A percentile compares a stretch with the other conserved stretches of the same genome.
These are phyloP conservation scores for Bryum argenteum DNA, from an alignment of 225 moss, liverwort and hornwort species.

Conservation along the genomic window DNA sequence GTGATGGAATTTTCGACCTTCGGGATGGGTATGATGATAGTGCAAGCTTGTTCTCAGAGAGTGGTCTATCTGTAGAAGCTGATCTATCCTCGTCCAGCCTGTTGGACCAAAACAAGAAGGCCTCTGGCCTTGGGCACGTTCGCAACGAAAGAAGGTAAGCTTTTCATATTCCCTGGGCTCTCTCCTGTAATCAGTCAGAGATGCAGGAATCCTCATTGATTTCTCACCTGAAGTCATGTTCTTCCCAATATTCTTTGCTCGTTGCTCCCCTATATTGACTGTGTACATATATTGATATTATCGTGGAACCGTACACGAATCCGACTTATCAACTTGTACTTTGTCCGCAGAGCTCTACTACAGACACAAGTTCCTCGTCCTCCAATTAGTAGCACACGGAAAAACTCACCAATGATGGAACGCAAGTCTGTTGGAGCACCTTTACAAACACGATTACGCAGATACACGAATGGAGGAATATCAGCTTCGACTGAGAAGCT, in stretches of 20 bases:
- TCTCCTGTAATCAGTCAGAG: not conserved
- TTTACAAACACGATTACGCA: conserved; percentile 47
- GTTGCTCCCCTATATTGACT: not conserved
- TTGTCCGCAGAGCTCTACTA: conserved; percentile 47
- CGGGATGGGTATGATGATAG: conserved; percentile 66
- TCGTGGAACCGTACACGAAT: conserved; percentile 9
- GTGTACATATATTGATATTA: not conserved
- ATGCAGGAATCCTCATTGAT: not conserved
- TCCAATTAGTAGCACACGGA: conserved; percentile 43
- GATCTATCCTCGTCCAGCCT: conserved; percentile 50
- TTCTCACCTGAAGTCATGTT: not conserved
- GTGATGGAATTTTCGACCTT: conserved; percentile 66
- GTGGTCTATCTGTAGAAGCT: conserved; percentile 63
- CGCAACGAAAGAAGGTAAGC: conserved; percentile 52
- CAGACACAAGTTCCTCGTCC: conserved; percentile 65
- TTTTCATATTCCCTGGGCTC: not conserved
- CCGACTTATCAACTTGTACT: conserved; percentile 2
- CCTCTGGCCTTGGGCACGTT: conserved; percentile 29
- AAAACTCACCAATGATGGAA: conserved; percentile 41
- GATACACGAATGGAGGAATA: conserved; percentile 49
- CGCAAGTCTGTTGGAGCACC: conserved; percentile 50
- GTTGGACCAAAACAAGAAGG: conserved; percentile 49
- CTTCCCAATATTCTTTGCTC: not conserved
- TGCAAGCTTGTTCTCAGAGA: conserved; percentile 66
- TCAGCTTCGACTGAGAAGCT: conserved; percentile 46